Evolutionary conservation across 805 yeast species (phyloP).

Genomic region (Ogataea ganodermae): DNA sequence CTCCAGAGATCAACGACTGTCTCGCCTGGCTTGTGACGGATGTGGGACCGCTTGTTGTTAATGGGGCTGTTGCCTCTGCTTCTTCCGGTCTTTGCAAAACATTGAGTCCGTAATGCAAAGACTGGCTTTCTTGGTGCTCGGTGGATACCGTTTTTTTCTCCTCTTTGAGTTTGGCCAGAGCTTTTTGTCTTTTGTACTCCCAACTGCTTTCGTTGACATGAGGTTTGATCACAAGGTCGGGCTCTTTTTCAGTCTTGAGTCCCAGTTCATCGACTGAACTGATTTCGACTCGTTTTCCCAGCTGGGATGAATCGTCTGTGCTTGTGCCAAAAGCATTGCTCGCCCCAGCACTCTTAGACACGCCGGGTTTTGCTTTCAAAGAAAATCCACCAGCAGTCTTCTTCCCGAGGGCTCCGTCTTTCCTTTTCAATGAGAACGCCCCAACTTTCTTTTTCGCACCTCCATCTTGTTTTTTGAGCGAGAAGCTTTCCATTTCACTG

Average conservation of each 20-base stretch:
- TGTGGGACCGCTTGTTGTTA: neutral
- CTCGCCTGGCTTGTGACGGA: conserved; percentile 10
- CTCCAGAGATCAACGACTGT: conserved; percentile 11
- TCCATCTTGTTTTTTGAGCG: conserved; percentile 35
- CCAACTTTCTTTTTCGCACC: conserved; percentile 25
- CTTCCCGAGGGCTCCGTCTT: conserved; percentile 1
- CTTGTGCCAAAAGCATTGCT: neutral
- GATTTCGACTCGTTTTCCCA: conserved; percentile 37
- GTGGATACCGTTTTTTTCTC: conserved; percentile 3
- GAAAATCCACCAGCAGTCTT: neutral
- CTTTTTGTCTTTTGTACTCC: conserved; percentile 24
- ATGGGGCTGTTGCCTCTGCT: neutral
- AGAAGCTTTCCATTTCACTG: conserved; percentile 39
- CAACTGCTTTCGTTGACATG: conserved; percentile 22
- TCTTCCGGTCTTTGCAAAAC: neutral
- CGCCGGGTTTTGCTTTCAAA: neutral
- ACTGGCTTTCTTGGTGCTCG: neutral
- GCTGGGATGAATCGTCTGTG: conserved; percentile 9
- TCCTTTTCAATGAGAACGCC: conserved; percentile 37
- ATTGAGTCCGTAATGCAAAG: conserved; percentile 4
- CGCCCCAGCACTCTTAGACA: neutral
- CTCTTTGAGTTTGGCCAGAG: conserved; percentile 8
- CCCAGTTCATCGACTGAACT: conserved; percentile 26
- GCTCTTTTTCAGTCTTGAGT: conserved; percentile 10
- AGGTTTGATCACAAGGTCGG: conserved; percentile 26